Percentiles rank a stretch among this genome's conserved stretches.
These are phyloP conservation scores for Rhizopogon rudus DNA, from an alignment of 768 basidiomycete genomes.

Conservation along the genomic window DNA sequence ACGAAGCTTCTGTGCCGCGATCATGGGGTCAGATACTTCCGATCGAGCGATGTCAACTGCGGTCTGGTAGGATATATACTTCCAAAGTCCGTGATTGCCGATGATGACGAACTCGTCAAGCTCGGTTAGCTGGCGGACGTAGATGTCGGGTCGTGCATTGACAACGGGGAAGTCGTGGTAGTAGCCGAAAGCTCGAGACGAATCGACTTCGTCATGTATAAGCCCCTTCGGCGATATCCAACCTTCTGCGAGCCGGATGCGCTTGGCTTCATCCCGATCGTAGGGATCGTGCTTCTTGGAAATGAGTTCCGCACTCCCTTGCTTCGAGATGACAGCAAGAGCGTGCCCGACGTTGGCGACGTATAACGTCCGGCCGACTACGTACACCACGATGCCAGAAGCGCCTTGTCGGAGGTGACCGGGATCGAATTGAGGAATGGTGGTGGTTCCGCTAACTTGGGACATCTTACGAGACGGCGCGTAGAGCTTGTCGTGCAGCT, in stretches of 20 bases:
- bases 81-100: constrained; percentile 91
- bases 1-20: constrained; percentile 93
- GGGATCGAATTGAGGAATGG: constrained; percentile 34
- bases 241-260: constrained; percentile 90
- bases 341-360: constrained; percentile 89
- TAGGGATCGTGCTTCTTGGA: constrained; percentile 88
- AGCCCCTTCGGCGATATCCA: constrained; percentile 90
- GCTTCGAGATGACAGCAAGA: constrained; percentile 78
- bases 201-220: constrained; percentile 87
- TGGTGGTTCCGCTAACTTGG: constrained; percentile 45
- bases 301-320: constrained; percentile 68
- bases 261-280: constrained; percentile 73
- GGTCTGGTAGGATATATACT: constrained; percentile 89
- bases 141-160: constrained; percentile 83
- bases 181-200: constrained; percentile 93
- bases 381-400: constrained; percentile 83
- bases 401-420: constrained; percentile 67
- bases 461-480: constrained; percentile 65
- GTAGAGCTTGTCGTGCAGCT: constrained; percentile 65
- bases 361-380: constrained; percentile 73
- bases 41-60: constrained; percentile 93
- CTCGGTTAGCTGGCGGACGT: constrained; percentile 62
- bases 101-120: constrained; percentile 96
- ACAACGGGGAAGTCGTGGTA: constrained; percentile 86
- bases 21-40: constrained; percentile 66